Percentiles rank a stretch among this genome's conserved stretches.
Conservation (phyloP, 148 eudicot species). For the Vaccinium myrtillus region DNA sequence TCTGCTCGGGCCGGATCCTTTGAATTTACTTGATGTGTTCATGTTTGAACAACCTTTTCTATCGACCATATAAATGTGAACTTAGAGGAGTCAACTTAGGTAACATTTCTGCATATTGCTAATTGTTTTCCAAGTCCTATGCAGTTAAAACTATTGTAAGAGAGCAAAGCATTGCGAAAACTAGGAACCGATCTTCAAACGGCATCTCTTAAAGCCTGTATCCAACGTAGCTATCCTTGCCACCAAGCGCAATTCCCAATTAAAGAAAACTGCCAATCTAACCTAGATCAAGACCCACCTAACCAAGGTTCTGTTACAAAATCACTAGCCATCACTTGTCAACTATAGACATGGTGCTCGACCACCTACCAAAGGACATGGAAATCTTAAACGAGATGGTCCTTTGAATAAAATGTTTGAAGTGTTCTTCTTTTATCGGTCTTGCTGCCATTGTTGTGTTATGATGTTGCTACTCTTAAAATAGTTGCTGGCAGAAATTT, state of each 20-base stretch:
- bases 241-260: neutral
- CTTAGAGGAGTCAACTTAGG: neutral
- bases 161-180: neutral
- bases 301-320: neutral
- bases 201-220: neutral
- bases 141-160: neutral
- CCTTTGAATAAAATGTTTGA: neutral
- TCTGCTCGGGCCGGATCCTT: neutral
- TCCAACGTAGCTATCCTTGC: neutral
- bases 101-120: neutral
- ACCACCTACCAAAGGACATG: neutral
- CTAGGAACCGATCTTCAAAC: neutral
- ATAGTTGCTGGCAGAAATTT: slow-evolving; percentile 5
- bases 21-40: neutral
- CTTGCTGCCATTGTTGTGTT: neutral
- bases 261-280: neutral
- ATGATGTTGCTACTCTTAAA: neutral
- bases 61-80: neutral
- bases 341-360: neutral
- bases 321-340: neutral
- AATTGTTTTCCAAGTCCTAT: neutral
- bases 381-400: neutral
- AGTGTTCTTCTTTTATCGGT: neutral
- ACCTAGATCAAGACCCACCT: slow-evolving; percentile 6
- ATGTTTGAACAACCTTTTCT: neutral